Percentiles rank a stretch among this genome's conserved stretches.
These are phyloP conservation scores for Rhazya stricta DNA, from an alignment of 257 asterid species.

Conservation along the genomic window DNA sequence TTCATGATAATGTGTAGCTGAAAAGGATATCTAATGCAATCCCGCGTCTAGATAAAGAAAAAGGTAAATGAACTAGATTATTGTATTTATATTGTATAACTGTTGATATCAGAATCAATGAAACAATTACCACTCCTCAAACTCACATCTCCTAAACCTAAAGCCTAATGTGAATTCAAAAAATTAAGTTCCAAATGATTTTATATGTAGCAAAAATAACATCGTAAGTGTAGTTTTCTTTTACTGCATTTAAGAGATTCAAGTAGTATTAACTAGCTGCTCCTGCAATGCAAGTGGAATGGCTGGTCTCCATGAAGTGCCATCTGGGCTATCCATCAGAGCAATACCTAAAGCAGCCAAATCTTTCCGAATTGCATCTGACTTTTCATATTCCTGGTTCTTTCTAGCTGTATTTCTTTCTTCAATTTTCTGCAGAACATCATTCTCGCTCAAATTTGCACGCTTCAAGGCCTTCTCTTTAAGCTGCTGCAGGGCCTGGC, in stretches of 20 bases:
- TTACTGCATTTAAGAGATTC: conserved; percentile 10
- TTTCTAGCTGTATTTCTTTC: conserved; percentile 58
- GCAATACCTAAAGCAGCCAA: conserved; percentile 79
- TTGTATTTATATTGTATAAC: neutral
- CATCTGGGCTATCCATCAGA: conserved; percentile 77
- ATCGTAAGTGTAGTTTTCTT: neutral
- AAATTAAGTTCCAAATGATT: too few species aligned
- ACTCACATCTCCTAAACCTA: neutral
- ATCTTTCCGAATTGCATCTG: conserved; percentile 68
- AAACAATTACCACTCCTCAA: neutral
- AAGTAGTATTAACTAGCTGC: conserved; percentile 31
- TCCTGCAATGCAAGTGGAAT: conserved; percentile 53
- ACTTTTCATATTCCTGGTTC: conserved; percentile 74
- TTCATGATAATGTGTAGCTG: neutral
- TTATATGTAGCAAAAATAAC: neutral
- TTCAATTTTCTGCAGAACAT: conserved; percentile 43
- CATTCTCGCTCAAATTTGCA: conserved; percentile 62
- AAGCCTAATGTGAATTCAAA: neutral
- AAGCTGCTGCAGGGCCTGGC: conserved; percentile 66
- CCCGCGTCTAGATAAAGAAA: neutral
- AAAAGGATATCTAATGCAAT: neutral
- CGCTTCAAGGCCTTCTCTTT: conserved; percentile 69
- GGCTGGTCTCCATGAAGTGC: conserved; percentile 62
- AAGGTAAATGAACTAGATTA: neutral
- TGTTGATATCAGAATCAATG: neutral